Percentiles rank a stretch among this genome's conserved stretches.
Evolutionary conservation across 805 yeast species (phyloP).

Genomic region (Maudiozyma saulgeensis): DNA sequence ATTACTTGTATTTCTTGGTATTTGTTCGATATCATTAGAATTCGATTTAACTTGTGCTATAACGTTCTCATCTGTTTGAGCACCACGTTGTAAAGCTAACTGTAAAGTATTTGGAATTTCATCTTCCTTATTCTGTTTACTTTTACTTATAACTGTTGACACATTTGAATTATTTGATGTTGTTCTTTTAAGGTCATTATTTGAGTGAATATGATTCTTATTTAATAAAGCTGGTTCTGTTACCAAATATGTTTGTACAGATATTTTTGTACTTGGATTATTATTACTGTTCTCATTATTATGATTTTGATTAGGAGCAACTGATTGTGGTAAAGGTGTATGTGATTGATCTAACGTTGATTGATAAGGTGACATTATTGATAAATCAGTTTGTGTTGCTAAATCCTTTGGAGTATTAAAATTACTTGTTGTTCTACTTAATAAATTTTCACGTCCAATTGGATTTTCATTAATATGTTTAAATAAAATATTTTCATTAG

Average conservation of each 20-base stretch:
- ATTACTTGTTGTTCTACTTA: not conserved
- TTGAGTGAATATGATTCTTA: constrained; percentile 1
- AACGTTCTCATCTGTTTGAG: not conserved
- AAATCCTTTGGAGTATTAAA: not conserved
- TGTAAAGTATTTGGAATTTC: constrained; percentile 29
- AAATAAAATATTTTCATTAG: constrained; percentile 43
- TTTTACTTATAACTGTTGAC: not conserved
- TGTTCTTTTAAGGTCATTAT: not conserved
- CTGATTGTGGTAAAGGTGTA: not conserved
- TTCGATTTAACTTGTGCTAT: not conserved
- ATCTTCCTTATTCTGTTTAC: constrained; percentile 17
- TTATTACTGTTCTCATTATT: too few species aligned
- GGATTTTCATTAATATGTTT: constrained; percentile 1
- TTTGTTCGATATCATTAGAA: not conserved
- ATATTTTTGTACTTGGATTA: constrained; percentile 8
- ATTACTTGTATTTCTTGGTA: not conserved
- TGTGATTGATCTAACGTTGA: not conserved
- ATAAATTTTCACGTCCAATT: constrained; percentile 2
- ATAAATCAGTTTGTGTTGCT: not conserved
- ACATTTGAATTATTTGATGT: constrained; percentile 11
- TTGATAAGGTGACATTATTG: not conserved
- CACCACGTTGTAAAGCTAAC: constrained; percentile 33
- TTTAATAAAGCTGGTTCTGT: constrained; percentile 36
- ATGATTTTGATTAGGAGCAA: not conserved
- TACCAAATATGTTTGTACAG: constrained; percentile 37